These are phyloP conservation scores for Hyphodiscus sp. DNA, from an alignment of 2,329 filamentous ascomycete genomes.

Conservation along the genomic window DNA sequence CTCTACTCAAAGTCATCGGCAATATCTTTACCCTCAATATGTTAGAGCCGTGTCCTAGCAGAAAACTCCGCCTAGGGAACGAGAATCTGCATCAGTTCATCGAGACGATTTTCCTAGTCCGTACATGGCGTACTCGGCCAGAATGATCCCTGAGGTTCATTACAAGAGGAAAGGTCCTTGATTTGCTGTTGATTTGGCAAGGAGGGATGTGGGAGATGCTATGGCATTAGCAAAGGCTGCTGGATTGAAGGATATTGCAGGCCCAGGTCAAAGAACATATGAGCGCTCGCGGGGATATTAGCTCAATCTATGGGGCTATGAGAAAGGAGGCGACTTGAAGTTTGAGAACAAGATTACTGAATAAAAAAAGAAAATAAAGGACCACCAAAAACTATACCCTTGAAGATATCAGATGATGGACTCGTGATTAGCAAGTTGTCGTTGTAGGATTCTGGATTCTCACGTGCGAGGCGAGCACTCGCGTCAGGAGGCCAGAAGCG, in stretches of 20 bases:
- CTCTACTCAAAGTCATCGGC: conserved; percentile 71
- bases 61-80: conserved; percentile 70
- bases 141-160: conserved; percentile 73
- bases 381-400: too few species aligned
- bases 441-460: too few species aligned
- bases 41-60: conserved; percentile 64
- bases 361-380: not conserved
- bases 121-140: conserved; percentile 65
- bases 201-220: conserved; percentile 77
- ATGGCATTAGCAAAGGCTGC: conserved; percentile 55
- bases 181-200: conserved; percentile 74
- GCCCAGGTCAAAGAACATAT: conserved; percentile 60
- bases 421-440: not conserved
- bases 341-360: conserved; percentile 54
- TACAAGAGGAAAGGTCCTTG: conserved; percentile 70
- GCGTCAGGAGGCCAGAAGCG: not conserved
- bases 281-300: conserved; percentile 70
- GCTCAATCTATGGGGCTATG: conserved; percentile 74
- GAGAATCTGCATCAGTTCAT: conserved; percentile 66
- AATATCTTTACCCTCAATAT: conserved; percentile 80
- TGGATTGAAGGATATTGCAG: conserved; percentile 61
- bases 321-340: conserved; percentile 67
- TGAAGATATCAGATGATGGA: too few species aligned
- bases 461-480: too few species aligned
- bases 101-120: conserved; percentile 68